Percentiles rank a stretch among this genome's conserved stretches.
Evolutionary conservation across 2,329 filamentous ascomycete species (phyloP).

Genomic region (Sclerotinia trifoliorum): DNA sequence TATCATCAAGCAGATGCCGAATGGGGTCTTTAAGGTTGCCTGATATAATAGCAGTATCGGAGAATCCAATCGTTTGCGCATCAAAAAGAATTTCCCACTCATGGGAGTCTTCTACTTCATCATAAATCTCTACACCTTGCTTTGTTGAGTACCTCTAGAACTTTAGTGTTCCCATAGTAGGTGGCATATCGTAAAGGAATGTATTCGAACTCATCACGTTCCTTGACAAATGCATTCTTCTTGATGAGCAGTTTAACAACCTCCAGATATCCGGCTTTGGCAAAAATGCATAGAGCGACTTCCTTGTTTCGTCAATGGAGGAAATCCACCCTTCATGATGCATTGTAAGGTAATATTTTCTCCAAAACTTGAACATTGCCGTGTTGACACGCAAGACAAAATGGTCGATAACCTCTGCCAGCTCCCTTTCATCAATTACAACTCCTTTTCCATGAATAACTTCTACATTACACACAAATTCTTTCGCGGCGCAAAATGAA

Average conservation of each 20-base stretch:
- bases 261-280: slow-evolving; percentile 20
- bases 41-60: slow-evolving; percentile 13
- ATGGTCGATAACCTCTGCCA: slow-evolving; percentile 9
- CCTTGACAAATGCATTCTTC: slow-evolving; percentile 22
- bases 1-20: slow-evolving; percentile 18
- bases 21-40: slow-evolving; percentile 18
- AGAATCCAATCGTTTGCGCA: slow-evolving; percentile 22
- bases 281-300: slow-evolving; percentile 23
- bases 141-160: slow-evolving; percentile 19
- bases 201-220: slow-evolving; percentile 20
- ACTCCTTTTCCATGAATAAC: slow-evolving; percentile 3
- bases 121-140: slow-evolving; percentile 23
- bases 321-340: slow-evolving; percentile 16
- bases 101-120: slow-evolving; percentile 21
- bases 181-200: slow-evolving; percentile 24
- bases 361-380: slow-evolving; percentile 24
- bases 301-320: slow-evolving; percentile 15
- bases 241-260: slow-evolving; percentile 21
- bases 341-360: slow-evolving; percentile 16
- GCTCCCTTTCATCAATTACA: slow-evolving; percentile 1
- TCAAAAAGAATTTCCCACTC: slow-evolving; percentile 11
- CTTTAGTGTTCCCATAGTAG: slow-evolving; percentile 23
- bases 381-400: slow-evolving; percentile 22
- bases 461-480: slow-evolving; percentile 12
- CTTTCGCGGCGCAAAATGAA: slow-evolving; percentile 24